phyloP scores from a whole-genome alignment of 2,329 filamentous ascomycete genomes.

The Knoxdaviesia proteae region DNA sequence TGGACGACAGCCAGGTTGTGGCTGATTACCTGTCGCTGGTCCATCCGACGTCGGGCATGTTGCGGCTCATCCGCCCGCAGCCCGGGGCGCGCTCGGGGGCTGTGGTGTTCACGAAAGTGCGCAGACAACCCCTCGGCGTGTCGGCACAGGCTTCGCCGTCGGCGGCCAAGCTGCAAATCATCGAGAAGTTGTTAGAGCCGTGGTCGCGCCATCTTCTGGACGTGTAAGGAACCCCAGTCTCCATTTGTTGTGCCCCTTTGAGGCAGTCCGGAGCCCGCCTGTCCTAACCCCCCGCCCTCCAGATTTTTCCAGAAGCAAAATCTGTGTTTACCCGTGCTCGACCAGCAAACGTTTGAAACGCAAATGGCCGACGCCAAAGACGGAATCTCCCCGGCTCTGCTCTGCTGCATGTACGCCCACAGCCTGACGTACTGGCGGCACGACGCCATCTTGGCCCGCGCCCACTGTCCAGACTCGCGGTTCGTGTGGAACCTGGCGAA shows the following conservation, averaged over 20 bases:
- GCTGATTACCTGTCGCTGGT: constrained; percentile 30
- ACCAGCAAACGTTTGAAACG: constrained; percentile 29
- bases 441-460: constrained; percentile 18
- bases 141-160: constrained; percentile 16
- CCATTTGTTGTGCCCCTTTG: no score
- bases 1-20: constrained; percentile 37
- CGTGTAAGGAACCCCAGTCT: constrained; percentile 13
- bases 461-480: constrained; percentile 32
- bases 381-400: constrained; percentile 30
- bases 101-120: constrained; percentile 24
- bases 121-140: constrained; percentile 22
- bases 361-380: constrained; percentile 23
- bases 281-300: background rate
- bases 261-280: background rate
- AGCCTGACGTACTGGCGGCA: constrained; percentile 36
- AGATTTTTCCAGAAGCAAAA: constrained; percentile 36
- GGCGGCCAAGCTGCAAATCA: constrained; percentile 27
- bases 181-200: constrained; percentile 38
- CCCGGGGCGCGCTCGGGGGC: constrained; percentile 14
- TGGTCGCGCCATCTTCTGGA: constrained; percentile 27
- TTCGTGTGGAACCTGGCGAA: constrained; percentile 43
- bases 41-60: constrained; percentile 10
- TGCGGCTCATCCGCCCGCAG: constrained; percentile 12
- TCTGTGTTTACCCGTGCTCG: constrained; percentile 38
- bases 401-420: constrained; percentile 36